Conservation (phyloP, 179 eudicot species). For the Spinacia oleracea region DNA sequence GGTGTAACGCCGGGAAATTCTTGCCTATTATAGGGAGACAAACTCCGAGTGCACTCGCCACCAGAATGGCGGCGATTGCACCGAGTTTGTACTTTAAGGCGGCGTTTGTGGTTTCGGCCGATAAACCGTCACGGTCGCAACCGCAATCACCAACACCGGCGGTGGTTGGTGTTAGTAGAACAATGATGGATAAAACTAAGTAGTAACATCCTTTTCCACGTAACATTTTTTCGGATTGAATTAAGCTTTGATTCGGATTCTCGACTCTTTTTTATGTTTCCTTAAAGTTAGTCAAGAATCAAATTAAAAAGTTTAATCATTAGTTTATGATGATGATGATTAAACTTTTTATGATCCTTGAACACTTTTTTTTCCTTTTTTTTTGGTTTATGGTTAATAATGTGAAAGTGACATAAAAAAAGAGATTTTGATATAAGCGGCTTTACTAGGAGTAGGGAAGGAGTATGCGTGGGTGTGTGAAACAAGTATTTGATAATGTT, state of each 20-base stretch:
- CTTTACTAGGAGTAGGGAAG: no score
- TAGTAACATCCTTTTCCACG: neutral
- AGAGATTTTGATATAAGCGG: no score
- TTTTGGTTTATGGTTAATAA: no score
- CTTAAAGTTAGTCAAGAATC: neutral
- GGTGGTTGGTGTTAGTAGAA: neutral
- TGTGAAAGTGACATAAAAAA: no score
- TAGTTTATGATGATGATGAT: no score
- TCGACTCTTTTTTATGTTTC: neutral
- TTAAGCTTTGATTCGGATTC: neutral
- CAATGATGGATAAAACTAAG: neutral
- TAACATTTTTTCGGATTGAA: neutral
- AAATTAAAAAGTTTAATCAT: neutral
- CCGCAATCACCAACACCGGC: constrained; percentile 3
- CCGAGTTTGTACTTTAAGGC: constrained; percentile 14
- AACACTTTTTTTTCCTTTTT: no score
- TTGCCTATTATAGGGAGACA: no score
- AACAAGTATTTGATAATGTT: no score
- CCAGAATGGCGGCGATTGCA: no score
- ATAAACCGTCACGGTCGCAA: neutral
- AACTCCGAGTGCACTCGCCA: no score
- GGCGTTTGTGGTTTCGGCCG: neutral
- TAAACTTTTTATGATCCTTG: no score
- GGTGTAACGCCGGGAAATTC: constrained; percentile 33
- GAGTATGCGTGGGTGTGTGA: no score